Evolutionary conservation across 192 early-diverging fungal genomes (phyloP).

Genomic region (Backusella tuberculispora): DNA sequence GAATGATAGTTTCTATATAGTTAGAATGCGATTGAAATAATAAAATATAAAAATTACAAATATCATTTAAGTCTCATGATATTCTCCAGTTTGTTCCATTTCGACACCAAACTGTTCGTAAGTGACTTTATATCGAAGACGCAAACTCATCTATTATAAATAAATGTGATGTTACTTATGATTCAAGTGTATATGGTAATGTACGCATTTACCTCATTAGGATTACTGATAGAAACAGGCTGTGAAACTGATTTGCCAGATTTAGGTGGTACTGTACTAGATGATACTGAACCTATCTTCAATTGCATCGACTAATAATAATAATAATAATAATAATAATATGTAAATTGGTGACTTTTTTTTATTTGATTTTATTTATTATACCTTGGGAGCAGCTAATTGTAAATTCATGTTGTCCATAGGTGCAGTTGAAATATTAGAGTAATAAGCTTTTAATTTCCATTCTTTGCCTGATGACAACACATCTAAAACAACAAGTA

Average conservation of each 20-base stretch:
- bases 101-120: slow-evolving; percentile 44
- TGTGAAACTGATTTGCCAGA: slow-evolving; percentile 42
- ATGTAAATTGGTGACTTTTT: neutral
- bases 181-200: neutral
- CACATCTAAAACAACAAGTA: slow-evolving; percentile 44
- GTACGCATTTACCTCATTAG: slow-evolving; percentile 19
- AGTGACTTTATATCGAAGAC: slow-evolving; percentile 51
- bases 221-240: slow-evolving; percentile 37
- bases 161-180: neutral
- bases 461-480: slow-evolving; percentile 7
- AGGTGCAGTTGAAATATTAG: slow-evolving; percentile 47
- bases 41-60: neutral
- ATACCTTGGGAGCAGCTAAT: slow-evolving; percentile 51
- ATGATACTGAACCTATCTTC: slow-evolving; percentile 46
- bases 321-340: neutral
- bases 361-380: neutral
- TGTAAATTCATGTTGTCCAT: slow-evolving; percentile 45
- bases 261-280: slow-evolving; percentile 41
- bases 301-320: slow-evolving; percentile 39
- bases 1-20: too few species aligned
- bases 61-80: neutral
- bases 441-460: slow-evolving; percentile 46
- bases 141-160: slow-evolving; percentile 4
- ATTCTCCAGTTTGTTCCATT: slow-evolving; percentile 49
- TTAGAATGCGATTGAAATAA: neutral